phyloP scores from a whole-genome alignment of 2,329 filamentous ascomycete species.

The Gnomoniopsis smithogilvyi region DNA sequence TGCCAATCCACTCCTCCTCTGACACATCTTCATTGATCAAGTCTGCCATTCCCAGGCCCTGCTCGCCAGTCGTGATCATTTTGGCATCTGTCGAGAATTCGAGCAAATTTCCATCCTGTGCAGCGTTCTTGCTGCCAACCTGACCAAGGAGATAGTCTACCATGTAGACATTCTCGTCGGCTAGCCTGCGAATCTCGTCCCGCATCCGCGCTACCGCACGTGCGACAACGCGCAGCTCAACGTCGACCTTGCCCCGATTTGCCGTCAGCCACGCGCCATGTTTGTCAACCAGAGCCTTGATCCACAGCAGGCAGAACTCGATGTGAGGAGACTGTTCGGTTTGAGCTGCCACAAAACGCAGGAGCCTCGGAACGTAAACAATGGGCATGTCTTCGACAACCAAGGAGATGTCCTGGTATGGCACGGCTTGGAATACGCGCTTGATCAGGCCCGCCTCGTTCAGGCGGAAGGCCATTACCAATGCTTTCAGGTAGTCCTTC shows the following conservation, averaged over 20 bases:
- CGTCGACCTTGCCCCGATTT: constrained; percentile 73
- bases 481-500: constrained; percentile 81
- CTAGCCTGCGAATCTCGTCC: constrained; percentile 76
- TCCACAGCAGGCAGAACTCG: constrained; percentile 93
- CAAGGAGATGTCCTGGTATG: constrained; percentile 69
- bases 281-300: constrained; percentile 74
- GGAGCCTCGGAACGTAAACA: constrained; percentile 80
- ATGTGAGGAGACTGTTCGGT: constrained; percentile 89
- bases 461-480: constrained; percentile 96
- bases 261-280: constrained; percentile 86
- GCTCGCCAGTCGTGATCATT: constrained; percentile 25
- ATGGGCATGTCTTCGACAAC: constrained; percentile 76
- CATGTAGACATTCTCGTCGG: constrained; percentile 85
- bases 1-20: constrained; percentile 45
- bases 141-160: constrained; percentile 75
- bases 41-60: constrained; percentile 22
- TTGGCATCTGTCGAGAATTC: constrained; percentile 25
- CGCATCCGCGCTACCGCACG: constrained; percentile 77
- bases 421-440: constrained; percentile 81
- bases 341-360: constrained; percentile 84
- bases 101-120: constrained; percentile 21
- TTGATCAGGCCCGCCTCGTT: constrained; percentile 82
- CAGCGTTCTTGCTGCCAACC: constrained; percentile 30
- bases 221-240: constrained; percentile 80
- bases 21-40: constrained; percentile 30